Conservation (phyloP, 306 rosid species). For the Bauhinia variegata region DNA sequence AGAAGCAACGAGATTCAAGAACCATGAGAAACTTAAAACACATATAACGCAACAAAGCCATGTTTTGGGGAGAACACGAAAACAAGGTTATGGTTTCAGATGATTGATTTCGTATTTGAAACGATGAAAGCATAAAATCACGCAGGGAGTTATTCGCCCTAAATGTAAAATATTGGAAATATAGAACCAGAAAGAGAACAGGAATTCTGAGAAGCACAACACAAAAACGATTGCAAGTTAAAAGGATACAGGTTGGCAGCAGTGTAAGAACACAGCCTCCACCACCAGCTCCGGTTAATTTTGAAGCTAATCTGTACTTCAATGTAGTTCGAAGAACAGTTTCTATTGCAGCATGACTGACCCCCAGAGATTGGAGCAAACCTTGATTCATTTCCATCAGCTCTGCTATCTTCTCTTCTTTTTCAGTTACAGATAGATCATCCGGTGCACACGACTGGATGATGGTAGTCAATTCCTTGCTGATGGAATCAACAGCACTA, state of each 20-base stretch:
- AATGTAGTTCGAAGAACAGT: constrained; percentile 82
- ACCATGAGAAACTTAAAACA: not conserved
- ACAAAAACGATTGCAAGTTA: constrained; percentile 28
- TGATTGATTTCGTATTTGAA: no score
- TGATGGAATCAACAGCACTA: constrained; percentile 79
- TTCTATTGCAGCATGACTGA: constrained; percentile 86
- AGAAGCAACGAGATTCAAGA: constrained; percentile 19
- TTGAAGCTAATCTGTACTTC: constrained; percentile 84
- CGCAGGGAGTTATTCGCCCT: not conserved
- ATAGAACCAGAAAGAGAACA: constrained; percentile 15
- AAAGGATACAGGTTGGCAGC: constrained; percentile 89
- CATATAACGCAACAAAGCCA: no score
- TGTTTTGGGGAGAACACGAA: no score
- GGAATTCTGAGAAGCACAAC: constrained; percentile 25
- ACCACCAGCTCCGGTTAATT: constrained; percentile 98
- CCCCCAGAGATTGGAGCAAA: constrained; percentile 92
- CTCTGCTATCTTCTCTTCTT: constrained; percentile 80
- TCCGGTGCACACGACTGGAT: constrained; percentile 66
- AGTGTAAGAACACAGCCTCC: constrained; percentile 98
- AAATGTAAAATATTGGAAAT: constrained; percentile 3
- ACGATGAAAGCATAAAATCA: constrained; percentile 1
- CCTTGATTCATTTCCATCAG: constrained; percentile 98
- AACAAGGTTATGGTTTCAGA: no score
- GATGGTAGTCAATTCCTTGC: constrained; percentile 71
- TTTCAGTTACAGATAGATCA: constrained; percentile 62